Conservation (phyloP, 2,329 filamentous ascomycete species). For the Plectosphaerella sp. region DNA sequence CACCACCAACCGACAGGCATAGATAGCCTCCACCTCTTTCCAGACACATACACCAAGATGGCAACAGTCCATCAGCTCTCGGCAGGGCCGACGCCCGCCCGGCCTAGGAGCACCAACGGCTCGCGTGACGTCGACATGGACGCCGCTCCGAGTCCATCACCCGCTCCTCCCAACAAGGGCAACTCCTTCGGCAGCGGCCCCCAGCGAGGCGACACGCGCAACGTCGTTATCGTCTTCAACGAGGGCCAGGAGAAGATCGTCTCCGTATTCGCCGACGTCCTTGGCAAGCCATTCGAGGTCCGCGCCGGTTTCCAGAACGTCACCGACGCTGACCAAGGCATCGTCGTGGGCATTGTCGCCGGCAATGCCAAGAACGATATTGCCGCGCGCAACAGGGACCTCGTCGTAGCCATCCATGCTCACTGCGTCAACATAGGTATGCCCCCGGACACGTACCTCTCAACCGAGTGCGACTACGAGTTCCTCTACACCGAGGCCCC, state of each 20-base stretch:
- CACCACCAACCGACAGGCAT: slow-evolving; percentile 1
- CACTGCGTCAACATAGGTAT: slow-evolving; percentile 70
- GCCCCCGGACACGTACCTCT: slow-evolving; percentile 62
- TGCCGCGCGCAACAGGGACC: slow-evolving; percentile 48
- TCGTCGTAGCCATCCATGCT: slow-evolving; percentile 68
- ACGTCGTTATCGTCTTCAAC: slow-evolving; percentile 65
- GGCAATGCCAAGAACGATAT: slow-evolving; percentile 54
- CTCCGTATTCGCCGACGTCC: slow-evolving; percentile 69
- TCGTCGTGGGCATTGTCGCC: slow-evolving; percentile 64
- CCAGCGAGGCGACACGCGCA: slow-evolving; percentile 50
- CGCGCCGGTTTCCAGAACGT: slow-evolving; percentile 51
- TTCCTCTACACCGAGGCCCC: slow-evolving; percentile 74
- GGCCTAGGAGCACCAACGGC: slow-evolving; percentile 18
- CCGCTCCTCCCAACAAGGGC: slow-evolving; percentile 27
- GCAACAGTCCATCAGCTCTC: slow-evolving; percentile 33
- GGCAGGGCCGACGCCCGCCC: slow-evolving; percentile 25
- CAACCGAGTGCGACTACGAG: slow-evolving; percentile 73
- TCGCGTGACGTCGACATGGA: slow-evolving; percentile 23
- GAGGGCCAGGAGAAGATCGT: slow-evolving; percentile 70
- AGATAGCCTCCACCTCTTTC: not conserved
- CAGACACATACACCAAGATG: slow-evolving; percentile 18
- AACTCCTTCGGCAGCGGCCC: slow-evolving; percentile 40
- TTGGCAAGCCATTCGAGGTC: slow-evolving; percentile 67
- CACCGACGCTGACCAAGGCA: slow-evolving; percentile 49
- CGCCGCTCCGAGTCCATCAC: slow-evolving; percentile 28